A percentile compares a stretch with the other conserved stretches of the same genome.
These are phyloP conservation scores for Calamus simplicifolius DNA, from an alignment of 176 grass and related monocot species.

Conservation along the genomic window DNA sequence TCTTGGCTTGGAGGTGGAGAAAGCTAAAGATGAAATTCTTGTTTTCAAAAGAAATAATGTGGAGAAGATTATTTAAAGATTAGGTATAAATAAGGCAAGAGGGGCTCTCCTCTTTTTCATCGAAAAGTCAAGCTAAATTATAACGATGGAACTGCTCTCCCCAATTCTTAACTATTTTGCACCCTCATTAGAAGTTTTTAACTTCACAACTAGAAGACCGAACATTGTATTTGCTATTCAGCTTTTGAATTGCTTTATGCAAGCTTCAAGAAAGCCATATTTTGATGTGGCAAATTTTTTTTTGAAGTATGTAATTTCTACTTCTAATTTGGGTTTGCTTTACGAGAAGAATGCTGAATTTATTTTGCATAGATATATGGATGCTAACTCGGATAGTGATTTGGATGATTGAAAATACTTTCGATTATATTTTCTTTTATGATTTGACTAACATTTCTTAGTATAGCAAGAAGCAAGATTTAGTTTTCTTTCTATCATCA, in stretches of 20 bases:
- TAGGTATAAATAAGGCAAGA: not conserved
- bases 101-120: not conserved
- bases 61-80: not conserved
- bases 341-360: not conserved
- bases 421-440: not conserved
- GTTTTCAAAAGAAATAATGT: not conserved
- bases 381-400: slow-evolving; percentile 1
- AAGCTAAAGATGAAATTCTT: not conserved
- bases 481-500: not conserved
- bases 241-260: not conserved
- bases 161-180: not conserved
- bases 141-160: not conserved
- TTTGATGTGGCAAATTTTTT: not conserved
- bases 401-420: not conserved
- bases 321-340: not conserved
- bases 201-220: slow-evolving; percentile 4
- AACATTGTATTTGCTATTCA: not conserved
- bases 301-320: not conserved
- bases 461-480: slow-evolving; percentile 8
- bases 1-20: not conserved
- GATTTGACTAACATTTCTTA: not conserved
- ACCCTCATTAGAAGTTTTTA: not conserved
- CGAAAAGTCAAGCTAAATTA: not conserved
- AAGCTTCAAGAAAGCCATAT: not conserved
- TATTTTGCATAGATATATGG: not conserved